Base-by-base conservation (phyloP, 768 basidiomycete genomes). In the Rhodotorula kratochvilovae region DNA sequence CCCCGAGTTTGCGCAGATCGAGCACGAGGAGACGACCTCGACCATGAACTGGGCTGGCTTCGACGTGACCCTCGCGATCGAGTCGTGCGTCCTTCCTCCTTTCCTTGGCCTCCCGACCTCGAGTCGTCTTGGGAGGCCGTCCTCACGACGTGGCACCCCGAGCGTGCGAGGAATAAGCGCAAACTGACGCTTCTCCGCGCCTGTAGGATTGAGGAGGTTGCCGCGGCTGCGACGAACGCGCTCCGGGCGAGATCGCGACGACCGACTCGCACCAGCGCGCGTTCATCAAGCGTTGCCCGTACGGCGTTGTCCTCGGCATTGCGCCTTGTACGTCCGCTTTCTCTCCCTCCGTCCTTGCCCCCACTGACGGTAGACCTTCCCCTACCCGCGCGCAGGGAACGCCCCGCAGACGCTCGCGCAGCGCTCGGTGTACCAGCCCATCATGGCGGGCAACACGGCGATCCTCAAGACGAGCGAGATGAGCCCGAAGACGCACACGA, bases 381-480 rank as follows among this genome's bases (percentile, higher is more conserved):
- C 27, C 2, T 11, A 25, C 25, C 48, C 5, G 39, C 39, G 16
- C 48, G 23, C 48, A 50, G 48, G 56, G 57, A 58, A 58, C n/a
- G 57, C 57, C 8, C 76, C 74, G 13, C 63, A 75, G 53, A 76
- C 72, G 11, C 77, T 81, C 33, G 70, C 74, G 13, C 72, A 79
- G 48, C 74, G 81, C 31, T 69, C 79, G 0, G 75, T 77, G 56
- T 70, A 80, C 3, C 79, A 80, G 63, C 81, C 82, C 27, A 73
- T 83, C 43, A 80, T 81, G 65, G 80, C 80, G 31, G 83, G 83
- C 0, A 83, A 83, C 75, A 78, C 67, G 13, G 60, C 67, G 5
- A 58, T 71, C 50, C 56, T 66, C 27, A 68, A 73, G 63, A 80
- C 81, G 16, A 79, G 78, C 33, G 78, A 79, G 33, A 70, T 78